Evolutionary conservation across 371 early-diverging fungal genomes (phyloP).

Genomic region (Amoeboaphelidium protococcarum): DNA sequence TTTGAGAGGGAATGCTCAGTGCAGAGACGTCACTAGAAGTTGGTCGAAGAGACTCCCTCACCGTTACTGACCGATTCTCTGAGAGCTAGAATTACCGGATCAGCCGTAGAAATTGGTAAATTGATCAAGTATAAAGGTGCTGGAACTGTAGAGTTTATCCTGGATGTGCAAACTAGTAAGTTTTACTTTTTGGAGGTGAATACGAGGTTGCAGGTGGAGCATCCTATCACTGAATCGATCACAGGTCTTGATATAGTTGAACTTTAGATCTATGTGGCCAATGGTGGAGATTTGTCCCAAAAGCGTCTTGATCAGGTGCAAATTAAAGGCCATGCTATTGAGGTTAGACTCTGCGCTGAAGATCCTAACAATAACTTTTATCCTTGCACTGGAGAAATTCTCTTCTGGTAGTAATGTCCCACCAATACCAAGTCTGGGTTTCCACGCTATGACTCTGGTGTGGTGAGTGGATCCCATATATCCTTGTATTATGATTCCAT

Average conservation of each 20-base stretch:
- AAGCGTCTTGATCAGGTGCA: neutral
- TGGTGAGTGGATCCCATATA: neutral
- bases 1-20: conserved; percentile 11
- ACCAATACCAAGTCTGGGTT: conserved; percentile 2
- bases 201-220: conserved; percentile 72
- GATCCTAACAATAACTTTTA: conserved; percentile 4
- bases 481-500: conserved; percentile 8
- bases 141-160: conserved; percentile 12
- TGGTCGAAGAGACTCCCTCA: conserved; percentile 8
- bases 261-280: conserved; percentile 37
- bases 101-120: conserved; percentile 8
- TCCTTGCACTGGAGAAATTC: conserved; percentile 5
- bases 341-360: conserved; percentile 9
- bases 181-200: conserved; percentile 63
- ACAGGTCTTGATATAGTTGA: conserved; percentile 87
- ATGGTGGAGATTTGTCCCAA: conserved; percentile 8
- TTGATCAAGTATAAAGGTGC: conserved; percentile 21
- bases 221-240: conserved; percentile 79
- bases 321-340: conserved; percentile 10
- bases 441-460: neutral
- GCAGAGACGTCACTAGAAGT: conserved; percentile 12
- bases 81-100: conserved; percentile 1
- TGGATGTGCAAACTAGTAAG: conserved; percentile 25
- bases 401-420: neutral
- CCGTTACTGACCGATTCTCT: neutral